Evolutionary conservation across 768 basidiomycete genomes (phyloP).

Genomic region (Phylloporus sp.): DNA sequence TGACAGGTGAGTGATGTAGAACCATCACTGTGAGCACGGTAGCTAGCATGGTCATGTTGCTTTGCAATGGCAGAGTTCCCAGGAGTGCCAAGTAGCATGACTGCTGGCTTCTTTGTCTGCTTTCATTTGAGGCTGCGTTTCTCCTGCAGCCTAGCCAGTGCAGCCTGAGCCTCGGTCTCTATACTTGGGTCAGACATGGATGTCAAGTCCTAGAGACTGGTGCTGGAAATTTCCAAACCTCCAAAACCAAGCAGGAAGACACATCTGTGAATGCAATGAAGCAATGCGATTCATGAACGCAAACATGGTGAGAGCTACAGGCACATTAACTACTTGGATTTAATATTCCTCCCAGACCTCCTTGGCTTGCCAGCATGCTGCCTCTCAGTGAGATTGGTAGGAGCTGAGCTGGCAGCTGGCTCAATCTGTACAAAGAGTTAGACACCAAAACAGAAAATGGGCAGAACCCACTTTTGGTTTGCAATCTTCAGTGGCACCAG

Average conservation of each 20-base stretch:
- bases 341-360: not conserved
- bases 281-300: too few relatives aligned
- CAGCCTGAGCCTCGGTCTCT: not conserved
- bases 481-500: not conserved
- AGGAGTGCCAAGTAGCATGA: not conserved
- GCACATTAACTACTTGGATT: not conserved
- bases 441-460: not conserved
- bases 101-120: not conserved
- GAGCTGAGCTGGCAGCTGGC: not conserved
- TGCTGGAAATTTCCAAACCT: too few relatives aligned
- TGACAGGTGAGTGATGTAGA: not conserved
- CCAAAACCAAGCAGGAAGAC: too few relatives aligned
- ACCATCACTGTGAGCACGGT: not conserved
- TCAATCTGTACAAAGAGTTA: not conserved
- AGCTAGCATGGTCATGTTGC: not conserved
- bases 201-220: too few relatives aligned
- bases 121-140: not conserved
- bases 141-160: not conserved
- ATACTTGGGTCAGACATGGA: not conserved
- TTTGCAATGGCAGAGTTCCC: not conserved
- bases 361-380: not conserved
- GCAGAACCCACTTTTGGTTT: not conserved
- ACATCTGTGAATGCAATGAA: too few relatives aligned
- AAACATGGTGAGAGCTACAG: too few relatives aligned
- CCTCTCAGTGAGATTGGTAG: not conserved